Percentiles rank a stretch among this genome's conserved stretches.
Conservation (phyloP, 257 asterid genomes). For the Ballota nigra region DNA sequence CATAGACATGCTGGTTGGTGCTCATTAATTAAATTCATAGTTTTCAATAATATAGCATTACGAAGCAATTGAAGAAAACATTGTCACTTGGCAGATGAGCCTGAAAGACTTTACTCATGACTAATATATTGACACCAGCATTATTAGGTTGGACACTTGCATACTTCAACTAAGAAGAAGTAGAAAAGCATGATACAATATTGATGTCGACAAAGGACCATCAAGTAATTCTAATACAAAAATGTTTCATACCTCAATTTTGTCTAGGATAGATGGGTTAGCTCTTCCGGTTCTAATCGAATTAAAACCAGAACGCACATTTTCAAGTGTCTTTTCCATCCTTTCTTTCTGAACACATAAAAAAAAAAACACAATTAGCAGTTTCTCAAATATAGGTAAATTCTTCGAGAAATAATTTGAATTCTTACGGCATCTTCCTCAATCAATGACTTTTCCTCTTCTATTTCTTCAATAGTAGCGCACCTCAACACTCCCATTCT, state of each 20-base stretch:
- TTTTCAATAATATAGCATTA: background rate
- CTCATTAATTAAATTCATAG: background rate
- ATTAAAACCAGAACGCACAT: conserved; percentile 61
- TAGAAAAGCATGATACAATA: background rate
- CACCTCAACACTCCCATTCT: conserved; percentile 64
- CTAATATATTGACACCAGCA: background rate
- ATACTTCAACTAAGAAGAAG: background rate
- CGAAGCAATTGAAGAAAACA: background rate
- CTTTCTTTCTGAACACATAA: conserved; percentile 61
- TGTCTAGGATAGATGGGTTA: conserved; percentile 86
- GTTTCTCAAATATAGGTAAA: background rate
- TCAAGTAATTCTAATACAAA: background rate
- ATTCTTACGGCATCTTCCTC: conserved; percentile 73
- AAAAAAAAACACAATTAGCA: conserved; percentile 1
- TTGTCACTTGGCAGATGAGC: background rate
- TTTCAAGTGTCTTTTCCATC: conserved; percentile 90
- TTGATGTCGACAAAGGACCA: background rate
- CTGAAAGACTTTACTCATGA: conserved; percentile 7
- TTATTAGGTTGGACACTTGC: background rate
- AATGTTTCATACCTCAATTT: conserved; percentile 58
- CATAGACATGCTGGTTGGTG: background rate
- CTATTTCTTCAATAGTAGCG: conserved; percentile 90
- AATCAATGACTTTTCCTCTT: conserved; percentile 75
- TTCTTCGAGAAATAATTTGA: background rate
- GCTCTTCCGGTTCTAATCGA: conserved; percentile 97